phyloP scores from a whole-genome alignment of 139 green algal species.

The Closterium sp. region DNA sequence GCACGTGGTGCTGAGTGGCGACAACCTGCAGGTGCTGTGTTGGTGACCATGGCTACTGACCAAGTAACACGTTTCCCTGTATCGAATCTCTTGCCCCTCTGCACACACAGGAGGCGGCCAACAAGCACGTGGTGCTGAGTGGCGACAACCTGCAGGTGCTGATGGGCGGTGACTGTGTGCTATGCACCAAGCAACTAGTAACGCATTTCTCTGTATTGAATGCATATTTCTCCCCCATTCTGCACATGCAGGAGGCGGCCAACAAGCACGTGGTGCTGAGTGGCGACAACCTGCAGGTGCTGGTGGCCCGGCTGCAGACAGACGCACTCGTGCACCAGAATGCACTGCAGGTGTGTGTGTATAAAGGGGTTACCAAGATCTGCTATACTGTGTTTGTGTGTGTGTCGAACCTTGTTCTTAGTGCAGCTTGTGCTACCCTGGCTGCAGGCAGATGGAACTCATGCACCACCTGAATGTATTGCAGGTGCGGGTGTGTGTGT shows the following conservation, averaged over 20 bases:
- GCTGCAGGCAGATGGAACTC: not conserved
- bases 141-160: constrained; percentile 28
- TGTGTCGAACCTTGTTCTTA: not conserved
- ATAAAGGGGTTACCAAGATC: too few species aligned
- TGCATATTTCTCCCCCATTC: too few species aligned
- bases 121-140: constrained; percentile 32
- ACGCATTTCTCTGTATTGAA: too few species aligned
- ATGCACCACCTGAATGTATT: too few species aligned
- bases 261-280: constrained; percentile 39
- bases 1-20: not conserved
- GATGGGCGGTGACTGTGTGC: not conserved
- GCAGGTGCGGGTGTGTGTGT: too few species aligned
- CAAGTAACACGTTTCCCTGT: too few species aligned
- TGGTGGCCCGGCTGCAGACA: constrained; percentile 37
- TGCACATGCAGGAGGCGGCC: constrained; percentile 14
- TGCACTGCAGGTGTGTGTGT: constrained; percentile 31
- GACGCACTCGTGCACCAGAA: constrained; percentile 27
- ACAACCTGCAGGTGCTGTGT: constrained; percentile 33
- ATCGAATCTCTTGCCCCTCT: not conserved
- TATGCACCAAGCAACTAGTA: too few species aligned
- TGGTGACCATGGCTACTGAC: not conserved
- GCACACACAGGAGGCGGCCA: constrained; percentile 21
- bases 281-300: constrained; percentile 27
- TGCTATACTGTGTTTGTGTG: too few species aligned
- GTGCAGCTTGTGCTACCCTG: not conserved